These are phyloP conservation scores for Colletotrichum aenigma DNA, from an alignment of 2,329 filamentous ascomycete species.

Conservation along the genomic window DNA sequence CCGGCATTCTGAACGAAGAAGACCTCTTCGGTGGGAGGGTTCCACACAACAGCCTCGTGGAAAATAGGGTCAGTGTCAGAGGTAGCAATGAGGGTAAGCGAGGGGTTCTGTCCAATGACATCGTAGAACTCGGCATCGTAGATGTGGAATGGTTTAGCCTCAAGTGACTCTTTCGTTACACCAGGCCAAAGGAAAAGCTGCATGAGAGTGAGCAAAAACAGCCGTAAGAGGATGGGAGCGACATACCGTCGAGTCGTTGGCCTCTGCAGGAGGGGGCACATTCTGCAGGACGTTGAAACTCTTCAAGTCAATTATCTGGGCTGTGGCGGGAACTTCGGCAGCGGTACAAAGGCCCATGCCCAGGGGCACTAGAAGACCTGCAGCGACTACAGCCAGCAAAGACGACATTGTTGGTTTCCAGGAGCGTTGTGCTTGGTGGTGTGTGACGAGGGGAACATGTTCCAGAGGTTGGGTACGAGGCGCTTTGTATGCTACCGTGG, in stretches of 20 bases:
- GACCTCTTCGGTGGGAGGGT: conserved; percentile 50
- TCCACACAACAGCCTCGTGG: conserved; percentile 61
- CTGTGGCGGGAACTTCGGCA: conserved; percentile 18
- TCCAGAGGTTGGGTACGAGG: neutral
- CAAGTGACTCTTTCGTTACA: conserved; percentile 38
- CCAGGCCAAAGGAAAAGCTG: conserved; percentile 44
- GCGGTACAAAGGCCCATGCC: neutral
- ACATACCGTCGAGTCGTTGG: conserved; percentile 39
- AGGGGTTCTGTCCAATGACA: conserved; percentile 53
- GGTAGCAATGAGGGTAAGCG: conserved; percentile 52
- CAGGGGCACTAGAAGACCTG: neutral
- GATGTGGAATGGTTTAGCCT: conserved; percentile 44
- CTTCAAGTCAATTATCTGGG: conserved; percentile 47
- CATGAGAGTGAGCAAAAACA: neutral
- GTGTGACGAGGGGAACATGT: neutral
- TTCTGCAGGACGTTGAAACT: conserved; percentile 44
- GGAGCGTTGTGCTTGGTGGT: neutral
- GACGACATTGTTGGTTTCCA: neutral
- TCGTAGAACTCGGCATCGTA: conserved; percentile 56
- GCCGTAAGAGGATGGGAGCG: neutral
- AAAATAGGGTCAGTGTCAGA: conserved; percentile 51
- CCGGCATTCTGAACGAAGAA: conserved; percentile 62
- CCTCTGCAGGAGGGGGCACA: conserved; percentile 39
- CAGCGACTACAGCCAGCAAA: neutral
- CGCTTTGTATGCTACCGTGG: neutral